phyloP scores from a whole-genome alignment of 2,329 filamentous ascomycete genomes.

The Colletotrichum trifolii region DNA sequence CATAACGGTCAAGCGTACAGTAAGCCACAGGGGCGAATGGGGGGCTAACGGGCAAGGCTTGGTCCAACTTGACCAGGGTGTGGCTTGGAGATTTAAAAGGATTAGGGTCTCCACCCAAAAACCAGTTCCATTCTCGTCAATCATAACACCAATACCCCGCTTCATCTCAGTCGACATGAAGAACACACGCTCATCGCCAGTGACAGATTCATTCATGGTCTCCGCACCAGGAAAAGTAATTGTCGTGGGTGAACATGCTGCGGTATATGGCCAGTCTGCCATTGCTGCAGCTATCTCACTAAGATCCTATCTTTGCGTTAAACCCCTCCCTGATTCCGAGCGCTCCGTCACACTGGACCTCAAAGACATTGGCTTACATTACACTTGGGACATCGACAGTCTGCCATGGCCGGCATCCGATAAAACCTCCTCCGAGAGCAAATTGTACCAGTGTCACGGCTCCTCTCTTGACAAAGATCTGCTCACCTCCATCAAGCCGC shows the following conservation, averaged over 20 bases:
- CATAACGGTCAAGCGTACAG: too few relatives aligned
- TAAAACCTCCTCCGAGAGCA: background rate
- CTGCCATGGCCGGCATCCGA: conserved; percentile 22
- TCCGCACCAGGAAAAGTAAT: conserved; percentile 34
- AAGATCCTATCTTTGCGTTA: conserved; percentile 36
- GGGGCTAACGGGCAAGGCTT: too few relatives aligned
- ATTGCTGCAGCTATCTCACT: conserved; percentile 38
- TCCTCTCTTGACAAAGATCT: background rate
- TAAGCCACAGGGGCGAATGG: too few relatives aligned
- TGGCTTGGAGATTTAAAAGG: too few relatives aligned
- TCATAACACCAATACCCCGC: too few relatives aligned
- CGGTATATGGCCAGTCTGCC: conserved; percentile 35
- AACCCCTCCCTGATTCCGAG: conserved; percentile 29
- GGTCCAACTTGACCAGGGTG: too few relatives aligned
- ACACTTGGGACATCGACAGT: conserved; percentile 32
- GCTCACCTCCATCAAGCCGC: conserved; percentile 1
- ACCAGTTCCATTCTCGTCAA: too few relatives aligned
- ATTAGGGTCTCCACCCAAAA: too few relatives aligned
- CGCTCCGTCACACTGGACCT: conserved; percentile 33
- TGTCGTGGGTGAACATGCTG: conserved; percentile 36
- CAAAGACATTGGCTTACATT: conserved; percentile 34
- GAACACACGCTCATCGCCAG: background rate
- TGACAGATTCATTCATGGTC: background rate
- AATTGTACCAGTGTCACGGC: background rate
- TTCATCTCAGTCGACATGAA: too few relatives aligned